A percentile compares a stretch with the other conserved stretches of the same genome.
Evolutionary conservation across 2,329 filamentous ascomycete genomes (phyloP).

Genomic region (Ilyonectria robusta): DNA sequence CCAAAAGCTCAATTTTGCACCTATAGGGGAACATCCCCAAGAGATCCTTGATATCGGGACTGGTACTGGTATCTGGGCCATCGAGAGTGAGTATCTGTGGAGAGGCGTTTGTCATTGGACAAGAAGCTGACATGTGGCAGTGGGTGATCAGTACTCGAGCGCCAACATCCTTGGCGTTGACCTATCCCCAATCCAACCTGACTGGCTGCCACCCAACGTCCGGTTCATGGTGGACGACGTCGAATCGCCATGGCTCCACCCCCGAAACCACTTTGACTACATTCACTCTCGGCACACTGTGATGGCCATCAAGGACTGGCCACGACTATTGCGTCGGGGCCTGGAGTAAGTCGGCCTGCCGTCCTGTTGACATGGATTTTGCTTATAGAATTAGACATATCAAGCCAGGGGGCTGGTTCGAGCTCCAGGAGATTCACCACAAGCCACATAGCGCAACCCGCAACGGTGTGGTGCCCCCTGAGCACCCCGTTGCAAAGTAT

Average conservation of each 20-base stretch:
- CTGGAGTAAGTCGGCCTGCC: conserved; percentile 36
- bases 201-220: conserved; percentile 69
- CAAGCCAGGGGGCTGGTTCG: conserved; percentile 69
- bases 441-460: conserved; percentile 60
- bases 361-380: not conserved
- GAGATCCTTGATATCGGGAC: conserved; percentile 71
- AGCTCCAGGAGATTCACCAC: conserved; percentile 69
- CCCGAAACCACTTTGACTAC: conserved; percentile 70
- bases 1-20: conserved; percentile 66
- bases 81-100: conserved; percentile 59
- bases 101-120: not conserved
- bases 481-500: conserved; percentile 61
- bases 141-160: conserved; percentile 62
- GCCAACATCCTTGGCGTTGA: conserved; percentile 62
- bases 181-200: conserved; percentile 64
- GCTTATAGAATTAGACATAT: conserved; percentile 57
- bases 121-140: conserved; percentile 45
- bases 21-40: conserved; percentile 62
- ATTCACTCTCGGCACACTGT: conserved; percentile 72
- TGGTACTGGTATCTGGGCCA: conserved; percentile 72
- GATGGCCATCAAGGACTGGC: conserved; percentile 70
- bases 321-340: conserved; percentile 58
- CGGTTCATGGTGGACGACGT: conserved; percentile 71
- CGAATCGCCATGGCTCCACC: conserved; percentile 70
- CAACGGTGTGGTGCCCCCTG: conserved; percentile 53